phyloP scores from a whole-genome alignment of 495 filamentous ascomycete genomes.

The Aspergillus affinis region DNA sequence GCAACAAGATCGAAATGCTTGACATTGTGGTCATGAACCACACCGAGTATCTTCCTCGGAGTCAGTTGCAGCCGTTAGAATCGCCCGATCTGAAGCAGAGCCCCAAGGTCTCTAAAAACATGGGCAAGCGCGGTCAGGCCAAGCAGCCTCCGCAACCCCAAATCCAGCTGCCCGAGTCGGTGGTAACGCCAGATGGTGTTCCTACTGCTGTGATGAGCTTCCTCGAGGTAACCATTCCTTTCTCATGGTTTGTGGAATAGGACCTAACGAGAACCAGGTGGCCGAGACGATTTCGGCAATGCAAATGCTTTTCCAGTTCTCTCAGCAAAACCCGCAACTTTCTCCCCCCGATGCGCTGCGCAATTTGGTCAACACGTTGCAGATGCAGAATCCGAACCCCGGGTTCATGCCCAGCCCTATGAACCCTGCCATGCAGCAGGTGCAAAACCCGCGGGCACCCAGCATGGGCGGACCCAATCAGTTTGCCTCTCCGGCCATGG shows the following conservation, averaged over 20 bases:
- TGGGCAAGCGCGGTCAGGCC: constrained; percentile 53
- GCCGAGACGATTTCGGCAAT: constrained; percentile 75
- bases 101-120: constrained; percentile 64
- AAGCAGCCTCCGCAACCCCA: constrained; percentile 50
- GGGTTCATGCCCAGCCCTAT: constrained; percentile 32
- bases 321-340: constrained; percentile 55
- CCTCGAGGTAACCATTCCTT: constrained; percentile 56
- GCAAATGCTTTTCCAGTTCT: constrained; percentile 64
- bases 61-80: constrained; percentile 46
- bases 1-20: constrained; percentile 71
- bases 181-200: constrained; percentile 63
- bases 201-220: constrained; percentile 59
- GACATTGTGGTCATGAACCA: constrained; percentile 64
- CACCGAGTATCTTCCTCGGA: constrained; percentile 68
- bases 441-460: constrained; percentile 31
- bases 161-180: constrained; percentile 61
- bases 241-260: background rate
- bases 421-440: constrained; percentile 40
- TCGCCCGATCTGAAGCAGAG: constrained; percentile 65
- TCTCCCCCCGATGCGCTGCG: constrained; percentile 61
- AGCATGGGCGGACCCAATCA: constrained; percentile 40
- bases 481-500: constrained; percentile 53
- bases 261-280: constrained; percentile 44
- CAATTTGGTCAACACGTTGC: constrained; percentile 52
- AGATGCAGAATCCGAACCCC: constrained; percentile 32